Base-by-base conservation (phyloP, 2,329 filamentous ascomycete genomes). In the Alternaria rosae region DNA sequence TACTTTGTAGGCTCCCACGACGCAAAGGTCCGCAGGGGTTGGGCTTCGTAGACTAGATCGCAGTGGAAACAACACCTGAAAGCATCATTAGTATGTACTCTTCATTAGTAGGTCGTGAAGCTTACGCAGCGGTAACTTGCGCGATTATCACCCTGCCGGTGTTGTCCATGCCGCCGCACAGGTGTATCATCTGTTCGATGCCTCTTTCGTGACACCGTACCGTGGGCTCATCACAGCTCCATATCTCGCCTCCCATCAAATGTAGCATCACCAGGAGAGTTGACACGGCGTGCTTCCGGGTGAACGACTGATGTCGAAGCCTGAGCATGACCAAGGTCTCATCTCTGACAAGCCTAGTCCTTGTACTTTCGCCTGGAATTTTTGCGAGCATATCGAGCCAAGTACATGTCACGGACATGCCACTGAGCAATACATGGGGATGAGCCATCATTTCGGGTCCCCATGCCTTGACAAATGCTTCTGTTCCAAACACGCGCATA, bases 191-290 rank as follows among this genome's bases (percentile, higher is more conserved):
- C 11, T 58, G 60, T 5, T 66, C 72, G 41, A 78, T 45, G n/a
- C 73, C 73, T 9, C 50, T 32, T 48, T 74, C 58, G 28, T 78
- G 75, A 4, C 65, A 68, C 8, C 62, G 62, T 8, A 78, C 20
- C 1, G 65, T 67, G 17, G 65, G 59, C 50, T 79, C 75, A 25
- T 76, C 69, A 43, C 70, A 72, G n/a, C 57, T 70, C 69, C 72
- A 74, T 65, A 76, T 72, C 47, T 78, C 74, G 2, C 73, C 72
- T 6, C 63, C 70, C 4, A 79, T 52, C 3, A 78, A 53, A 51
- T 78, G 74, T 1, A 77, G 25, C 9, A 78, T 73, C 30, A 73
- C 59, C 25, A 74, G 69, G 9, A 79, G 66, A 0, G 76, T 78
- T 12, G 66, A 51, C 45, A 76, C 72, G 5, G 72, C 61, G 6